These are phyloP conservation scores for Thuidium tamariscinum DNA, from an alignment of 225 moss, liverwort and hornwort species.

Conservation along the genomic window DNA sequence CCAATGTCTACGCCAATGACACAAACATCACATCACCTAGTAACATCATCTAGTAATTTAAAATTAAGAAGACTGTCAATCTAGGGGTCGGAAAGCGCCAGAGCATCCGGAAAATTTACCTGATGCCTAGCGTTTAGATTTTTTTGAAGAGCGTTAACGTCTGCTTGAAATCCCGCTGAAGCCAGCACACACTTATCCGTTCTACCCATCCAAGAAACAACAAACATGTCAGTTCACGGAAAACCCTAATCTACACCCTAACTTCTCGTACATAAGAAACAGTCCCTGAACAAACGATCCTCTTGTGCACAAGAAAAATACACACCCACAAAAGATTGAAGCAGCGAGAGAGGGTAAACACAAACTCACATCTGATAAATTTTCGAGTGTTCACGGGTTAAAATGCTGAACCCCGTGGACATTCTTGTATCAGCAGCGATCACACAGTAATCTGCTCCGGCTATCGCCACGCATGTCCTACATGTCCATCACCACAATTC, in stretches of 20 bases:
- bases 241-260: not conserved
- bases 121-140: slow-evolving; percentile 81
- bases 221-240: not conserved
- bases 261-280: not conserved
- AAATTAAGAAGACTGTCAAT: not conserved
- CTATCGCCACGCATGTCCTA: slow-evolving; percentile 91
- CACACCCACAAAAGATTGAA: not conserved
- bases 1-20: not conserved
- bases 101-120: slow-evolving; percentile 12
- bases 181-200: slow-evolving; percentile 85
- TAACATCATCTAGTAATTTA: not conserved
- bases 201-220: slow-evolving; percentile 15
- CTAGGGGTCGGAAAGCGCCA: not conserved
- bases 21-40: not conserved
- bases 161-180: slow-evolving; percentile 91
- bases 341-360: not conserved
- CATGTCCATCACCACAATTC: not conserved
- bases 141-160: slow-evolving; percentile 76
- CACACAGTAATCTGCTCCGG: slow-evolving; percentile 88
- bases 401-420: slow-evolving; percentile 93
- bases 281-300: not conserved
- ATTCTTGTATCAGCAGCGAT: slow-evolving; percentile 92
- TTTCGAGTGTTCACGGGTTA: slow-evolving; percentile 83
- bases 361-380: slow-evolving; percentile 54
- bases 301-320: not conserved